These are phyloP conservation scores for Acanthamoeba culbertsoni DNA, from an alignment of 208 protist species.

Conservation along the genomic window DNA sequence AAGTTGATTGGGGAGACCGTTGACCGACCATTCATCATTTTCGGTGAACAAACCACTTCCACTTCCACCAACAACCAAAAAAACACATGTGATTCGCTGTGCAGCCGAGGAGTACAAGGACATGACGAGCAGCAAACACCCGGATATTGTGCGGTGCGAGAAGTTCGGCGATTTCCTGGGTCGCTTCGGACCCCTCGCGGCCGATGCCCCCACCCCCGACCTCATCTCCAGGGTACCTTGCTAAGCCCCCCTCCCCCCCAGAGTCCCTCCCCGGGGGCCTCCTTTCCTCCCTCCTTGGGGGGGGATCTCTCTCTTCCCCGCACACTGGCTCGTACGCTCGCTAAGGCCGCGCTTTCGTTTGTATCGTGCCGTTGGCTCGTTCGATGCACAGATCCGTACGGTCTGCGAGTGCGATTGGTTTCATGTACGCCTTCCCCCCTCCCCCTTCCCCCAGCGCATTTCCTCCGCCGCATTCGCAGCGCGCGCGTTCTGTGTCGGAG, in stretches of 20 bases:
- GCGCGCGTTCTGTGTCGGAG: too few relatives aligned
- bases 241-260: background rate
- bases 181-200: background rate
- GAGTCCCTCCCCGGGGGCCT: background rate
- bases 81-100: background rate
- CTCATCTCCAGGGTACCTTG: background rate
- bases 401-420: background rate
- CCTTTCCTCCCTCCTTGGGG: background rate
- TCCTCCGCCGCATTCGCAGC: too few relatives aligned
- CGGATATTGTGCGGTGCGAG: background rate
- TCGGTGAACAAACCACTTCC: too few relatives aligned
- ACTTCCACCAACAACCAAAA: too few relatives aligned
- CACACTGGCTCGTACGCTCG: too few relatives aligned
- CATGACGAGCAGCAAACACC: conserved; percentile 11
- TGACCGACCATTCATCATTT: too few relatives aligned
- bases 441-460: background rate
- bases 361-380: background rate
- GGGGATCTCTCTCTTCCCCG: too few relatives aligned
- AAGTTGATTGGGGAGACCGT: too few relatives aligned
- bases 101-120: conserved; percentile 32
- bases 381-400: background rate
- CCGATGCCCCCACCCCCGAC: background rate
- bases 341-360: too few relatives aligned
- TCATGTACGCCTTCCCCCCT: background rate
- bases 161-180: conserved; percentile 6